Evolutionary conservation across 768 basidiomycete genomes (phyloP).

Genomic region (Suillus lakei): DNA sequence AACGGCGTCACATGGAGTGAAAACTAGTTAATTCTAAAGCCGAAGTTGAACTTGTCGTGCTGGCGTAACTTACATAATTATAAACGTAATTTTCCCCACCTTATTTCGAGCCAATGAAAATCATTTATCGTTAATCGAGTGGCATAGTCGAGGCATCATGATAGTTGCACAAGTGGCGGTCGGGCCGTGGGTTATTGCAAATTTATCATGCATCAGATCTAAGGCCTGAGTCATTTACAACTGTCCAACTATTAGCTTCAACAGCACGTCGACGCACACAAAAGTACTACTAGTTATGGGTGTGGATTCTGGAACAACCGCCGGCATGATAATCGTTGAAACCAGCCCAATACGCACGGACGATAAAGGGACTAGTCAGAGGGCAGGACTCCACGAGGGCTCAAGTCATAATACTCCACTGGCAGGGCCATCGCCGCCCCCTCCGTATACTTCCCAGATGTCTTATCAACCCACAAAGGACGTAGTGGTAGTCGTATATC

Average conservation of each 20-base stretch:
- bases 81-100: no score
- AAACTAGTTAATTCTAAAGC: no score
- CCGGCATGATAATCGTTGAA: constrained; percentile 14
- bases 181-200: no score
- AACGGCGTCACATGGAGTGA: no score
- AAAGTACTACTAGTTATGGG: not conserved
- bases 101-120: no score
- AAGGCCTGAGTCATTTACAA: not conserved
- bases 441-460: constrained; percentile 9
- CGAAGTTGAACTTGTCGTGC: no score
- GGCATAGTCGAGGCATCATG: no score
- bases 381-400: not conserved
- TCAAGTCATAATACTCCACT: not conserved
- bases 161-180: no score
- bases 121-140: no score
- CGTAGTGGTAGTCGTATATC: not conserved
- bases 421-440: constrained; percentile 3
- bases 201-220: no score
- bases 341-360: not conserved
- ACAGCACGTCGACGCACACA: not conserved
- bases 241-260: not conserved
- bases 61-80: no score
- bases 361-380: not conserved
- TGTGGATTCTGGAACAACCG: not conserved
- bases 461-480: not conserved